Evolutionary conservation across 805 yeast genomes (phyloP).

Genomic region (Teunomyces aglyptinius): DNA sequence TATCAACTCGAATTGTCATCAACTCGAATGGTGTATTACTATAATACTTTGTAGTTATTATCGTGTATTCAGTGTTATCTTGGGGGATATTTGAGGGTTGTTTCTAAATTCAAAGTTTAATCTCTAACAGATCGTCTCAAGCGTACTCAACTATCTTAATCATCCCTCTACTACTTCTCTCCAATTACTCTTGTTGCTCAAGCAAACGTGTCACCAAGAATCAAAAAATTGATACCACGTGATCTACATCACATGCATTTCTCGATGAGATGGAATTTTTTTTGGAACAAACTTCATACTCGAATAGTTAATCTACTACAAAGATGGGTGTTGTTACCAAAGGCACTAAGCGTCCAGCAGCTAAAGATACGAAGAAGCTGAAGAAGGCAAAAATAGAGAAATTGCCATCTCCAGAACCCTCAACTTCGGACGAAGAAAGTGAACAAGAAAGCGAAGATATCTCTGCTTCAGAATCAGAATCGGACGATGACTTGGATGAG

Average conservation of each 20-base stretch:
- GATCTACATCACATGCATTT: not conserved
- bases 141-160: no score
- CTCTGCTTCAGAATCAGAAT: conserved; percentile 14
- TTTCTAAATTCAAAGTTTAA: no score
- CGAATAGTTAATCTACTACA: not conserved
- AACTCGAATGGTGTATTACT: no score
- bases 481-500: conserved; percentile 18
- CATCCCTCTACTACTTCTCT: no score
- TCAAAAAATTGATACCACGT: not conserved
- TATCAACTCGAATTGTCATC: no score
- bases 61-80: no score
- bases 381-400: conserved; percentile 32
- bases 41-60: no score
- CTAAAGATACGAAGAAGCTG: conserved; percentile 13
- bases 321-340: conserved; percentile 22
- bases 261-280: conserved; percentile 5
- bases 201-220: not conserved
- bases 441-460: conserved; percentile 5
- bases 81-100: no score
- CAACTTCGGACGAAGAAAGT: conserved; percentile 19
- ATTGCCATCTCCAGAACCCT: conserved; percentile 22
- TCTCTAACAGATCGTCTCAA: no score
- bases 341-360: conserved; percentile 32
- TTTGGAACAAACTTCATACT: not conserved
- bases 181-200: no score